Evolutionary conservation across 768 basidiomycete genomes (phyloP).

Genomic region (Termitomyces sp.): DNA sequence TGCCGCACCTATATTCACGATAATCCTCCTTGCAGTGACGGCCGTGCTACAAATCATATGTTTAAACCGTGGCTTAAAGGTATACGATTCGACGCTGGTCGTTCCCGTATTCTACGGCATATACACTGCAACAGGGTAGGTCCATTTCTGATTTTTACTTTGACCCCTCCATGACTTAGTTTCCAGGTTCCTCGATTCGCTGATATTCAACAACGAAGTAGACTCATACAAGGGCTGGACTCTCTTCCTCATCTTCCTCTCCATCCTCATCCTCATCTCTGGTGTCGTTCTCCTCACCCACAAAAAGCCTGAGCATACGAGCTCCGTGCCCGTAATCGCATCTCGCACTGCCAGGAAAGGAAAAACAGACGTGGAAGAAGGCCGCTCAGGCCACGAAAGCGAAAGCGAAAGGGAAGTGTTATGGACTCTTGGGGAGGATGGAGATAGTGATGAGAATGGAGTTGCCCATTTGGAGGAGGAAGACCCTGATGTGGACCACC

Average conservation of each 20-base stretch:
- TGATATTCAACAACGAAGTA: slow-evolving; percentile 82
- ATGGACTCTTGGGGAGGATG: slow-evolving; percentile 74
- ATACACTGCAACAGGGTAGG: slow-evolving; percentile 78
- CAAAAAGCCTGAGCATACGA: slow-evolving; percentile 73
- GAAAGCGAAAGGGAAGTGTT: slow-evolving; percentile 36
- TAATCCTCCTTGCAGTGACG: slow-evolving; percentile 60
- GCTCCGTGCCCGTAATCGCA: slow-evolving; percentile 27
- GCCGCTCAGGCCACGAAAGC: slow-evolving; percentile 8
- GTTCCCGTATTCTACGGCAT: slow-evolving; percentile 95
- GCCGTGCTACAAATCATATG: slow-evolving; percentile 90
- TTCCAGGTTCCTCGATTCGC: slow-evolving; percentile 40
- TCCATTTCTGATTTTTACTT: slow-evolving; percentile 2
- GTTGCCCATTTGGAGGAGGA: slow-evolving; percentile 28
- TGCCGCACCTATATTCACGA: slow-evolving; percentile 72
- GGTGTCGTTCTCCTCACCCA: slow-evolving; percentile 93
- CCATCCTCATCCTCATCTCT: slow-evolving; percentile 80
- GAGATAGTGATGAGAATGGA: slow-evolving; percentile 41
- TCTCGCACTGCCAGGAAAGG: slow-evolving; percentile 21
- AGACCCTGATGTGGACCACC: slow-evolving; percentile 39
- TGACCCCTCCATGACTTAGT: neutral
- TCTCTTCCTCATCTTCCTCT: slow-evolving; percentile 81
- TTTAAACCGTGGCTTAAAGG: slow-evolving; percentile 83
- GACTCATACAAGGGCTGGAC: slow-evolving; percentile 86
- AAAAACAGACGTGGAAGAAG: slow-evolving; percentile 17
- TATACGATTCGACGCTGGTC: slow-evolving; percentile 87